A percentile compares a stretch with the other conserved stretches of the same genome.
These are phyloP conservation scores for Clitopilus hobsonii DNA, from an alignment of 768 basidiomycete genomes.

Conservation along the genomic window DNA sequence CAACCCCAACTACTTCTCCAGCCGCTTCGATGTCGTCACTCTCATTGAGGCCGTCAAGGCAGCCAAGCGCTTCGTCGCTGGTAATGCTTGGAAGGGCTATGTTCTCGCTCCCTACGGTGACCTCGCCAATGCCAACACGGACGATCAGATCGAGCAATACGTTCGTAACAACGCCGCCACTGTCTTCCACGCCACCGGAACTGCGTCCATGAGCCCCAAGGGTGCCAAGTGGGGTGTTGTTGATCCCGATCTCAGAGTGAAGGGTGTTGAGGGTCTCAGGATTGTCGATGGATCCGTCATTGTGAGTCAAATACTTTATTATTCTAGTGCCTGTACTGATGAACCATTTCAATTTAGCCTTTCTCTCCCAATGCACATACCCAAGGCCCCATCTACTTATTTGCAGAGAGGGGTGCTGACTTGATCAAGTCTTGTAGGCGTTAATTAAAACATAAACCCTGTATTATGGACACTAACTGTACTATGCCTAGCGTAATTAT, in stretches of 20 bases:
- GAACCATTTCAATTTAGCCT: constrained; percentile 4
- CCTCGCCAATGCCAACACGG: constrained; percentile 6
- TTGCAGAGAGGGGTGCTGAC: constrained; percentile 13
- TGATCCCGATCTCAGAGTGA: constrained; percentile 23
- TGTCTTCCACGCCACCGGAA: constrained; percentile 22
- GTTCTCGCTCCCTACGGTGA: constrained; percentile 4
- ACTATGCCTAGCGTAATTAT: not conserved
- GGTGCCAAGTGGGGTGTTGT: constrained; percentile 21
- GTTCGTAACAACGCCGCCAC: constrained; percentile 15
- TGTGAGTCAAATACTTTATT: constrained; percentile 5
- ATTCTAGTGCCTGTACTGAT: not conserved
- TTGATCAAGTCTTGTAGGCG: constrained; percentile 8
- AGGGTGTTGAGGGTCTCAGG: constrained; percentile 23
- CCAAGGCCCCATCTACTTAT: constrained; percentile 11
- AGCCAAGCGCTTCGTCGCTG: constrained; percentile 2
- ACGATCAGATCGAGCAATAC: constrained; percentile 14
- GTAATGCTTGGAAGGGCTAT: constrained; percentile 6
- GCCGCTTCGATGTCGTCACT: constrained; percentile 7
- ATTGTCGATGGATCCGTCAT: constrained; percentile 27
- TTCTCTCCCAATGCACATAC: constrained; percentile 12
- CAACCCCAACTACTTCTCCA: constrained; percentile 6
- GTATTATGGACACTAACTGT: not conserved
- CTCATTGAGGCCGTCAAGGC: constrained; percentile 7
- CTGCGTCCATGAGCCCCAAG: constrained; percentile 18
- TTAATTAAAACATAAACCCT: not conserved